A percentile compares a stretch with the other conserved stretches of the same genome.
phyloP scores from a whole-genome alignment of 495 filamentous ascomycete genomes.

The Penicillium desertorum region DNA sequence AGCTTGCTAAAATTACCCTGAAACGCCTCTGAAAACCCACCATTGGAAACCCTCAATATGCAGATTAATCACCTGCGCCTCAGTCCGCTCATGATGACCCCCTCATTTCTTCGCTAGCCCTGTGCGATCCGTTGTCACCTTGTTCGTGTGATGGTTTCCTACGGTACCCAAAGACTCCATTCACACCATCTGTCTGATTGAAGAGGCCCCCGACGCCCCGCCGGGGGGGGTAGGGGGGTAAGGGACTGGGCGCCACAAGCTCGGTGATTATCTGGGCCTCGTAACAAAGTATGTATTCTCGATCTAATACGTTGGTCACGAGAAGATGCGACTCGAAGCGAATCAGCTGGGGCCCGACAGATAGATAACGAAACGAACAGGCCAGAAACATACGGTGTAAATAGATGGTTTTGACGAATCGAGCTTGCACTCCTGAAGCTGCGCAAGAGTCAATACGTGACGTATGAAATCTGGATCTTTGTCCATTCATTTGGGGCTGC shows the following conservation, averaged over 20 bases:
- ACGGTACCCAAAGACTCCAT: neutral
- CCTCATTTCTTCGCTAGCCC: neutral
- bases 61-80: neutral
- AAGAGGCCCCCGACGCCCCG: too few relatives aligned
- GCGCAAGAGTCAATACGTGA: conserved; percentile 24
- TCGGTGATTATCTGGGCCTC: conserved; percentile 19
- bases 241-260: neutral
- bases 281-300: conserved; percentile 17
- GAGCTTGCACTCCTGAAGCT: conserved; percentile 18
- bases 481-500: conserved; percentile 22
- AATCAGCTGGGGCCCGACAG: conserved; percentile 9
- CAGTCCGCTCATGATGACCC: neutral
- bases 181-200: neutral
- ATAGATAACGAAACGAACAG: neutral
- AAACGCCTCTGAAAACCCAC: neutral
- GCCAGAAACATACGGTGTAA: conserved; percentile 17
- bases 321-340: conserved; percentile 21
- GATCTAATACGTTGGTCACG: conserved; percentile 12
- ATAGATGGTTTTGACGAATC: neutral
- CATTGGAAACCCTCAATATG: neutral
- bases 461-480: conserved; percentile 27
- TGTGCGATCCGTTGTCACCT: neutral
- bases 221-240: neutral
- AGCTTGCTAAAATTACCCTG: too few relatives aligned
- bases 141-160: neutral